Evolutionary conservation across 805 yeast genomes (phyloP).

Genomic region (Tetrapisispora pingtungensis): DNA sequence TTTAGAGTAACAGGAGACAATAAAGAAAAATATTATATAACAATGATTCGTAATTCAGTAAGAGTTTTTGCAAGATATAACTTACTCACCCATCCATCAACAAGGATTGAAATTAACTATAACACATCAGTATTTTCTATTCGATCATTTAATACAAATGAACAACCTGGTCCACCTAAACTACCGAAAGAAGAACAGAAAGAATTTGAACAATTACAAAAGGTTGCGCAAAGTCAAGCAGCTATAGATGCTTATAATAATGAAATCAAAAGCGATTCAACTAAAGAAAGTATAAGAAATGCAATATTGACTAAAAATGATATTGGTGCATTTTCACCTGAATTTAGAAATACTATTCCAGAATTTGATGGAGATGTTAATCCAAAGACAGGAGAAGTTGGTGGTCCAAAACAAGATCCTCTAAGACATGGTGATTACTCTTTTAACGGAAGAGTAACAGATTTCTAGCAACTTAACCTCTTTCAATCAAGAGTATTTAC

Average conservation of each 20-base stretch:
- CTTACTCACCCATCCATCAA: neutral
- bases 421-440: constrained; percentile 86
- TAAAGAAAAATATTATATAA: no score
- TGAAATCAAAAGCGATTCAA: constrained; percentile 28
- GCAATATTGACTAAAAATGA: constrained; percentile 37
- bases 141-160: constrained; percentile 10
- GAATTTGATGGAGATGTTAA: constrained; percentile 93
- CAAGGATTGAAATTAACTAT: neutral
- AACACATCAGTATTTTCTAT: no score
- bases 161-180: constrained; percentile 27
- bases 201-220: constrained; percentile 82
- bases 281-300: constrained; percentile 25
- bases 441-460: constrained; percentile 93
- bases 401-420: constrained; percentile 98
- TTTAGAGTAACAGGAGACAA: no score
- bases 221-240: constrained; percentile 66
- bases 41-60: no score
- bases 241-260: constrained; percentile 68
- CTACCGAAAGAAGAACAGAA: constrained; percentile 36
- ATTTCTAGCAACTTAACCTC: constrained; percentile 44
- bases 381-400: constrained; percentile 89
- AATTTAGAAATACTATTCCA: constrained; percentile 67
- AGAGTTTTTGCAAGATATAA: no score
- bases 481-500: no score
- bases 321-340: constrained; percentile 58